A percentile compares a stretch with the other conserved stretches of the same genome.
Conservation (phyloP, 2,329 filamentous ascomycete genomes). For the Ophiostoma sp. region DNA sequence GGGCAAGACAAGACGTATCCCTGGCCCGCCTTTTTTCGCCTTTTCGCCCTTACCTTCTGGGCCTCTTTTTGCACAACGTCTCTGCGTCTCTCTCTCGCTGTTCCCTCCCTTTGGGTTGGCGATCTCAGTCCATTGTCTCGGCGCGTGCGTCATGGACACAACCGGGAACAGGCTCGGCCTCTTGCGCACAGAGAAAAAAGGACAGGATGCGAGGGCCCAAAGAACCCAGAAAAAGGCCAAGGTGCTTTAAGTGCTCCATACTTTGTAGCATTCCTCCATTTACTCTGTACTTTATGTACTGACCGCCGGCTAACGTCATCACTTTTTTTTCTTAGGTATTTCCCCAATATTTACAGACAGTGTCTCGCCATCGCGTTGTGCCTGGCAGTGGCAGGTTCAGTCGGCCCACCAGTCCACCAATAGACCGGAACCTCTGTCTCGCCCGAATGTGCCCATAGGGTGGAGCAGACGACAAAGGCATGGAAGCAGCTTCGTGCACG, state of each 20-base stretch:
- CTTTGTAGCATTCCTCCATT: neutral
- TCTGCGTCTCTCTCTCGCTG: neutral
- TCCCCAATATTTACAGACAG: neutral
- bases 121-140: constrained; percentile 21
- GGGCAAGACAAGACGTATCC: constrained; percentile 14
- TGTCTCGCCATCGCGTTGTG: neutral
- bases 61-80: neutral
- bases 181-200: neutral
- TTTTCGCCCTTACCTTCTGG: neutral
- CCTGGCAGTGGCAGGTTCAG: neutral
- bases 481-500: neutral
- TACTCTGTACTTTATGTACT: neutral
- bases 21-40: neutral
- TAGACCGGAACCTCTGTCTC: constrained; percentile 10
- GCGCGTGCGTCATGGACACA: constrained; percentile 13
- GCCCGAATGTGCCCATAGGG: neutral
- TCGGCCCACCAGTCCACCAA: constrained; percentile 4
- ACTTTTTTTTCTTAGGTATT: neutral
- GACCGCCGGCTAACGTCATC: neutral
- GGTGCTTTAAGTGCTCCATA: neutral
- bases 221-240: neutral
- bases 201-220: neutral
- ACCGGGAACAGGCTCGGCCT: neutral
- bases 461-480: constrained; percentile 9
- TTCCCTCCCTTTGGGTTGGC: constrained; percentile 4